These are phyloP conservation scores for Candida nitratophila DNA, from an alignment of 805 yeast genomes.

Conservation along the genomic window DNA sequence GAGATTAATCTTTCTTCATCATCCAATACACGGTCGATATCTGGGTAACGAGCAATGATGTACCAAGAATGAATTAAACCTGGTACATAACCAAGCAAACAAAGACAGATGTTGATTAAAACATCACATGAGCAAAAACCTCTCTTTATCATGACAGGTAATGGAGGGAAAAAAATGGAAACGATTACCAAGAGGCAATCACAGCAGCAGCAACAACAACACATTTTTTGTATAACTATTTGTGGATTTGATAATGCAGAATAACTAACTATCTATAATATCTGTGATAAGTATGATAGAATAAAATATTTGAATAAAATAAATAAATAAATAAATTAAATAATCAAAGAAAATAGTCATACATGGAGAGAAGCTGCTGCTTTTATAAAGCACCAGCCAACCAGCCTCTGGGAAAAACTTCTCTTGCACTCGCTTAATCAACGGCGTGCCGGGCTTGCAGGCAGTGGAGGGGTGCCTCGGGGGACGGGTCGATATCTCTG, in stretches of 20 bases:
- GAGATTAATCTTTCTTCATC: constrained; percentile 17
- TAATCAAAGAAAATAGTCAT: no score
- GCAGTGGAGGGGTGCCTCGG: neutral
- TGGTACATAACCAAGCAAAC: constrained; percentile 60
- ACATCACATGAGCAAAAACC: constrained; percentile 69
- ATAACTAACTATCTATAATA: no score
- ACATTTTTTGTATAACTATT: constrained; percentile 6
- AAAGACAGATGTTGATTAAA: constrained; percentile 57
- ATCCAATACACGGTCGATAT: neutral
- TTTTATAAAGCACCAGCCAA: no score
- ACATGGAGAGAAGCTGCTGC: no score
- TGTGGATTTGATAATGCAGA: no score
- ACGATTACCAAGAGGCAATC: constrained; percentile 65
- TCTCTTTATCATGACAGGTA: constrained; percentile 68
- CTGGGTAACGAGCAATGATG: constrained; percentile 52
- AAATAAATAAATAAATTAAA: no score
- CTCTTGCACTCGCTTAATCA: no score
- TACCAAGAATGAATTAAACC: constrained; percentile 66
- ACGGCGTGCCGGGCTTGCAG: no score
- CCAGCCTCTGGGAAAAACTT: no score
- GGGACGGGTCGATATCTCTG: no score
- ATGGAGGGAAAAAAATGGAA: constrained; percentile 70
- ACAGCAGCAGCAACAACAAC: constrained; percentile 28
- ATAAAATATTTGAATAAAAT: no score
- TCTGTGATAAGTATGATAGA: no score